Evolutionary conservation across 2,329 filamentous ascomycete species (phyloP), one percentile per base, ranked within the genome.

Genomic region (Botrytis medusae): DNA sequence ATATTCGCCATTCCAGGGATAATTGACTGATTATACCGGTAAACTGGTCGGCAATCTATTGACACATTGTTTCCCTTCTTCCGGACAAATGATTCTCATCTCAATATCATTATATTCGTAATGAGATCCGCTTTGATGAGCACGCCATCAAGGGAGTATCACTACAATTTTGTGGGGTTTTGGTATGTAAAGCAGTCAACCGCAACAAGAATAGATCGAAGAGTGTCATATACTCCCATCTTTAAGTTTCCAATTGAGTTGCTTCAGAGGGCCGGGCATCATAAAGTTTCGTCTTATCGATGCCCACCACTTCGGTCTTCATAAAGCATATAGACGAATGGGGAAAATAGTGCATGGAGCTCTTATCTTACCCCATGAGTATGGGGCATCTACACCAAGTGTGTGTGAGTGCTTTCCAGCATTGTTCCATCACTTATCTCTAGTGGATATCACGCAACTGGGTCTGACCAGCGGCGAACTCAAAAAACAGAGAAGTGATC

Each of bases 371-470:
- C 25, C 34, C 64, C 46, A 51, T 37, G 42, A 57, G 48, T 57
- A 42, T 22, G 40, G 64, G 20, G 64, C 48, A 40, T 68, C 25
- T 42, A 54, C 29, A 54, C 64, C 64, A 54, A 40, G 37, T 40
- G 25, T 20, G 59, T 61, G 59, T 40, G 34, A 37, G n/a, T 61
- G 22, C 59, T 61, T 61, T 25, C 32, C 22, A 61, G 20, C 5
- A 42, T 32, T 32, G 16, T 40, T 25, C n/a, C 34, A 57, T 57
- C 32, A 18, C 40, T 48, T 40, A 40, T 57, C 10, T 57, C 65
- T 57, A 32, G 48, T 29, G n/a, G 18, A 32, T 68, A 57, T 68
- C 65, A 68, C 65, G 65, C 65, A 68, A 68, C 48, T 42, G 32
- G 62, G 16, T 20, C n/a, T 57, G 5, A 34, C 2, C 9, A 37